Base-by-base conservation (phyloP, 1,139 yeast species). In the Sugiyamaella japonica region DNA sequence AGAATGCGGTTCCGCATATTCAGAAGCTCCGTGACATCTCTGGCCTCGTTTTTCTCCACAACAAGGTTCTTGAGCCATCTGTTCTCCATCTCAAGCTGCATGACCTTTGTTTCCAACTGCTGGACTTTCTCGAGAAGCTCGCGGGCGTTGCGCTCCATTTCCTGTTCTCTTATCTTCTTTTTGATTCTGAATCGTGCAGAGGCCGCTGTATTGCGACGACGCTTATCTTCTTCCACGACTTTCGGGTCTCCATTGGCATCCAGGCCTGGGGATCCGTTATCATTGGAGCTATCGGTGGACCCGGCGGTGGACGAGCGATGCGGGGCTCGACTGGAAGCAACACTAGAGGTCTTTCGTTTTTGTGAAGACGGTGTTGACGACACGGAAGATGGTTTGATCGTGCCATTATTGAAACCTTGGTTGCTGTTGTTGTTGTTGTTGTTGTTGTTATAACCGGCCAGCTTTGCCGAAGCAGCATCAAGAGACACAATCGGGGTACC, bases 11-110 rank as follows among this genome's bases (percentile, higher is more conserved):
- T 64, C 59, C 67, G 65, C 67, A 67, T 63, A 34, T 61, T 63
- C 46, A 61, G 50, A 28, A 72, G 62, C 10, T 69, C 65, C 10
- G 66, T 52, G 28, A 63, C 59, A 50, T 70, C 73, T 16, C 74
- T 62, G 15, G 73, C 74, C 66, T 79, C 74, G 61, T 71, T 74
- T 66, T 72, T 84, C 65, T 86, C 93, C 38, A 85, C 84, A 25
- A 89, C 90, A 60, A 89, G 75, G 66, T 85, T 85, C 67, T 86
- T 80, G 59, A 89, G 76, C 73, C 93, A 78, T 65, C 82, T 82
- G 75, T 89, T 89, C 71, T 89, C 97, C 86, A 86, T 84, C 70
- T 89, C 95, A 59, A 85, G 70, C 70, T 88, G 88, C 67, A 76
- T 76, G 46, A 83, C 78, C 62, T 84, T 83, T 56, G 77, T 71